Conservation (phyloP, 75 land plant genomes). For the Cryptomeria japonica region DNA sequence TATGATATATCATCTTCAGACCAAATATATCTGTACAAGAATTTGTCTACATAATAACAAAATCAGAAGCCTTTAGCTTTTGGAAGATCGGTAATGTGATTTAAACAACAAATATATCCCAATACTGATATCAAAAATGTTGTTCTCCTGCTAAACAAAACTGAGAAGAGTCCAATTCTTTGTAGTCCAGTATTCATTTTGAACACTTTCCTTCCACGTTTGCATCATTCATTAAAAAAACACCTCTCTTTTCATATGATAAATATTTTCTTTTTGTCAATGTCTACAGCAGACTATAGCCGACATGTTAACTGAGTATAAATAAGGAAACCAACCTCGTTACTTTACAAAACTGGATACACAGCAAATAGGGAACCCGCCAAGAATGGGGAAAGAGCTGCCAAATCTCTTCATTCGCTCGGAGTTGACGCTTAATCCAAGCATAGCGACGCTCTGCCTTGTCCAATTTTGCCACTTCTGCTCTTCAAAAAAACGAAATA, state of each 20-base stretch:
- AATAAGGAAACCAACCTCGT: slow-evolving; percentile 71
- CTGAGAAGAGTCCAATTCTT: background rate
- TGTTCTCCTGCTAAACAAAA: background rate
- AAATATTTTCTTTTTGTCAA: background rate
- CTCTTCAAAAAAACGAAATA: background rate
- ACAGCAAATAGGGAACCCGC: slow-evolving; percentile 87
- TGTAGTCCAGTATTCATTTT: background rate
- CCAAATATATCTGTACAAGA: background rate
- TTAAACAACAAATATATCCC: background rate
- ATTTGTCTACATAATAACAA: background rate
- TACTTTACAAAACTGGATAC: slow-evolving; percentile 95
- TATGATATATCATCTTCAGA: background rate
- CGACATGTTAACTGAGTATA: background rate
- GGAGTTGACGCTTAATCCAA: slow-evolving; percentile 94
- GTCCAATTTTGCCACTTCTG: slow-evolving; percentile 94
- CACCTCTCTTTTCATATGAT: background rate
- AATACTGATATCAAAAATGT: background rate
- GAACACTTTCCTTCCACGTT: background rate
- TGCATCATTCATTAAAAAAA: background rate
- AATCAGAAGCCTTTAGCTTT: background rate
- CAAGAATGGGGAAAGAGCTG: slow-evolving; percentile 88
- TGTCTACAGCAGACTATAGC: background rate
- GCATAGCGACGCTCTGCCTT: slow-evolving; percentile 97
- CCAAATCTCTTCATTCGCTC: slow-evolving; percentile 98
- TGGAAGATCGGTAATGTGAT: background rate